Conservation (phyloP, 2,329 filamentous ascomycete genomes). For the Colletotrichum sp. region DNA sequence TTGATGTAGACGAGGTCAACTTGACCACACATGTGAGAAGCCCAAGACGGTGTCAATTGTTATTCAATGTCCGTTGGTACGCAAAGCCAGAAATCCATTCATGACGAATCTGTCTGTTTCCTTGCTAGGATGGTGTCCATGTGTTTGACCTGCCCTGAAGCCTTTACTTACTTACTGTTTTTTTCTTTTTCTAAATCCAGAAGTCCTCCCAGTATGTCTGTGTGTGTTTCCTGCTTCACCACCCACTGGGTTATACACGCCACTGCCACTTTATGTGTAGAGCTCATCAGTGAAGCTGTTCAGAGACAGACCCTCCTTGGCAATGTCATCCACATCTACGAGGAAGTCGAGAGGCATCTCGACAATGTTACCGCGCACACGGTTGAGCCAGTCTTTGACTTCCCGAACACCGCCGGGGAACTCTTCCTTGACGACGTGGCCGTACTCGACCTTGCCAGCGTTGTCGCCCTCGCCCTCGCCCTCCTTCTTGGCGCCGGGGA, state of each 20-base stretch:
- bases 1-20: background rate
- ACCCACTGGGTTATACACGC: background rate
- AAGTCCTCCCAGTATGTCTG: background rate
- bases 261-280: slow-evolving; percentile 58
- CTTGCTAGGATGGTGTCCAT: background rate
- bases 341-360: slow-evolving; percentile 94
- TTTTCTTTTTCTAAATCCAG: background rate
- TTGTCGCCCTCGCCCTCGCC: slow-evolving; percentile 36
- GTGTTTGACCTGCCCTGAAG: background rate
- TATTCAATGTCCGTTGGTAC: background rate
- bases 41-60: background rate
- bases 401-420: slow-evolving; percentile 76
- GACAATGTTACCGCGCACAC: slow-evolving; percentile 74
- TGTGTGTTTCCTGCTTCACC: background rate
- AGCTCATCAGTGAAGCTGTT: slow-evolving; percentile 76
- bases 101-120: background rate
- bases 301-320: slow-evolving; percentile 76
- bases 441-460: slow-evolving; percentile 74
- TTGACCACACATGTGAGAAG: background rate
- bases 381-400: slow-evolving; percentile 71
- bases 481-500: slow-evolving; percentile 47
- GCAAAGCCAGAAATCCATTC: background rate
- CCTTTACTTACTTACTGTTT: background rate
- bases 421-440: slow-evolving; percentile 84
- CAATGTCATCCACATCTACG: slow-evolving; percentile 81